phyloP scores from a whole-genome alignment of 116 monocot species.

The Posidonia oceanica region DNA sequence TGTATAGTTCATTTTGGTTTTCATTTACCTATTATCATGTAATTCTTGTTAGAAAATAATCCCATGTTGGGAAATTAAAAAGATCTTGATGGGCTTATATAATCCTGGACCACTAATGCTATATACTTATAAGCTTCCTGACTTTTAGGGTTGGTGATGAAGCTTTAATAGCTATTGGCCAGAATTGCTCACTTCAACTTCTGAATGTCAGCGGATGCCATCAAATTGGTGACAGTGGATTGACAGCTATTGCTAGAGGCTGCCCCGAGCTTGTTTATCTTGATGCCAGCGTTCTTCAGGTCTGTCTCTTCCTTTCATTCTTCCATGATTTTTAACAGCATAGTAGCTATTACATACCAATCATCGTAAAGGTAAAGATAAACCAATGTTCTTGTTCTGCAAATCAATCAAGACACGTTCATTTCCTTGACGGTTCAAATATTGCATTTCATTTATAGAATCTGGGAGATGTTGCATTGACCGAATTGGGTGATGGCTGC shows the following conservation, averaged over 20 bases:
- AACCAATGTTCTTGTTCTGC: background rate
- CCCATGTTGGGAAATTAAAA: no score
- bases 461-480: conserved; percentile 52
- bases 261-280: conserved; percentile 61
- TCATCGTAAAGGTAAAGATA: background rate
- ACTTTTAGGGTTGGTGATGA: conserved; percentile 69
- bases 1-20: background rate
- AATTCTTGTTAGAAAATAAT: no score
- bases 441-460: conserved; percentile 22
- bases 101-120: no score
- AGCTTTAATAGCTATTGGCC: conserved; percentile 54
- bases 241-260: conserved; percentile 72
- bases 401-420: no score
- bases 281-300: conserved; percentile 84
- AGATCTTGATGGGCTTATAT: no score
- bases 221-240: conserved; percentile 54
- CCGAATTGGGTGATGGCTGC: conserved; percentile 79
- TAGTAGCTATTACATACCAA: background rate
- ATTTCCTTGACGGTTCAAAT: background rate
- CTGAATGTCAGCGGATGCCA: conserved; percentile 80
- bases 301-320: conserved; percentile 14
- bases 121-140: background rate
- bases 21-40: background rate
- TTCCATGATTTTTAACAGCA: background rate
- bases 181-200: conserved; percentile 57